Conservation (phyloP, 1,284 basidiomycete genomes). For the Pyrrhoderma lamaoense region DNA sequence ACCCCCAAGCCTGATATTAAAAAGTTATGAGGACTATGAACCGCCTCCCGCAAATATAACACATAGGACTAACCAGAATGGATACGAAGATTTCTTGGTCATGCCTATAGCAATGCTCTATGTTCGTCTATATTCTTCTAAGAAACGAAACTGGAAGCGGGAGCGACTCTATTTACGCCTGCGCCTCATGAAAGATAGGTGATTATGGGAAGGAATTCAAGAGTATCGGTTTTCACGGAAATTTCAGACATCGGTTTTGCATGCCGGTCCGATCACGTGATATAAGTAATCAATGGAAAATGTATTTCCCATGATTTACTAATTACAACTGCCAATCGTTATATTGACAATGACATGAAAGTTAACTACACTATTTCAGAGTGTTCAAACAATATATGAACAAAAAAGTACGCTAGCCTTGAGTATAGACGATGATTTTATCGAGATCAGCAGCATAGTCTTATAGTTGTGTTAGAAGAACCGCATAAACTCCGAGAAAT, state of each 20-base stretch:
- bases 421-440: constrained; percentile 49
- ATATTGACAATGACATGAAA: too few relatives aligned
- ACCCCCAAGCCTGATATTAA: background rate
- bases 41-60: background rate
- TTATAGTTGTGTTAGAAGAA: constrained; percentile 21
- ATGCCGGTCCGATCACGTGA: too few relatives aligned
- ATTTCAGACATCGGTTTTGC: background rate
- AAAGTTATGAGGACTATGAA: background rate
- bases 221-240: background rate
- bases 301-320: too few relatives aligned
- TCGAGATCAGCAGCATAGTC: constrained; percentile 56
- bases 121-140: background rate
- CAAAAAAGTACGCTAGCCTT: constrained; percentile 1
- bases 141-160: background rate
- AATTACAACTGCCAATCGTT: too few relatives aligned
- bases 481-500: background rate
- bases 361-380: too few relatives aligned
- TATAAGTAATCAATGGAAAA: too few relatives aligned
- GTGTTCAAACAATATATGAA: too few relatives aligned
- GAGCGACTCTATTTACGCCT: constrained; percentile 9
- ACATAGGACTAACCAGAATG: constrained; percentile 5
- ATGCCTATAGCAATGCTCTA: constrained; percentile 4
- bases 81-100: constrained; percentile 9
- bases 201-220: background rate
- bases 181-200: constrained; percentile 9